These are phyloP conservation scores for Podila minutissima DNA, from an alignment of 192 early-diverging fungal species.

Conservation along the genomic window DNA sequence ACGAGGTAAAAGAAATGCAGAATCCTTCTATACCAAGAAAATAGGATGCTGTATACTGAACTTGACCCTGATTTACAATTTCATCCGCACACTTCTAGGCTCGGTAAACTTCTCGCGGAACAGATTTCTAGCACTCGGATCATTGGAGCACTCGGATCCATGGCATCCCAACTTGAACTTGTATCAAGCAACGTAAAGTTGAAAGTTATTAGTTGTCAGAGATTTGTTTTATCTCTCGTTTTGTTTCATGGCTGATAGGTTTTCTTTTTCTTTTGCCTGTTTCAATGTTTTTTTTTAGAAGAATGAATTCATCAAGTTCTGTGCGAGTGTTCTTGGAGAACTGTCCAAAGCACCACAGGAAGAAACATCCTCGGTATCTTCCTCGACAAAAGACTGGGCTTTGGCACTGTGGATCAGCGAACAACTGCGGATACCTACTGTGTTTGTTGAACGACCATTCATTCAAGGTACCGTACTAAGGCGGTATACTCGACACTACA, in stretches of 20 bases:
- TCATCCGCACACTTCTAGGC: constrained; percentile 1
- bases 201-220: too few relatives aligned
- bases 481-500: not conserved
- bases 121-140: not conserved
- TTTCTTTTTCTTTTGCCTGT: not conserved
- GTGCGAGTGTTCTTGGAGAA: not conserved
- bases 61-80: not conserved
- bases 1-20: not conserved
- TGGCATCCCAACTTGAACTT: not conserved
- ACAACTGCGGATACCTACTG: constrained; percentile 24
- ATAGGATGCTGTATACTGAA: too few relatives aligned
- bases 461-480: constrained; percentile 8
- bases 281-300: not conserved
- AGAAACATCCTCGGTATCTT: not conserved
- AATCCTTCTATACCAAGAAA: not conserved
- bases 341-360: not conserved
- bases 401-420: constrained; percentile 28
- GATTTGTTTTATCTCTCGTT: too few relatives aligned
- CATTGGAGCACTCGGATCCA: constrained; percentile 3
- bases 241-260: too few relatives aligned
- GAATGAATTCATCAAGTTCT: not conserved
- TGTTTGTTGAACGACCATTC: constrained; percentile 2
- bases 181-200: too few relatives aligned
- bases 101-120: not conserved
- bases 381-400: constrained; percentile 10